phyloP scores from a whole-genome alignment of 106 monocot genomes.

The Acorus calamus region DNA sequence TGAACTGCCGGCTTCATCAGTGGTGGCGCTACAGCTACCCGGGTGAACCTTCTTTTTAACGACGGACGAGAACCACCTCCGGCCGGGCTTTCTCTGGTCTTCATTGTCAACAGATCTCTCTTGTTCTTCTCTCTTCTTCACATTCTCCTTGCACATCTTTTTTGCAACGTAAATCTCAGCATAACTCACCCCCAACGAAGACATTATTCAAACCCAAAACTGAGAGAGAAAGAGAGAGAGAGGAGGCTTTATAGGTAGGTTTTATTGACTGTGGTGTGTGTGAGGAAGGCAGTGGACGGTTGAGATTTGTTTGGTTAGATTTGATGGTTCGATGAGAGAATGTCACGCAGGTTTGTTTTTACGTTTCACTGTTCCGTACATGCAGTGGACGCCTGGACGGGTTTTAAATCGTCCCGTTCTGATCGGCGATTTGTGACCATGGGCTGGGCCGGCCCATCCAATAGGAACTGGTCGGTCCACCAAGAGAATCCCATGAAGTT shows the following conservation, averaged over 20 bases:
- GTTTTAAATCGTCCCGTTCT: too few relatives aligned
- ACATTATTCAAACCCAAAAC: background rate
- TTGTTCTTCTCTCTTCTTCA: constrained; percentile 6
- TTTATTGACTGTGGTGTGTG: background rate
- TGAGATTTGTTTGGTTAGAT: background rate
- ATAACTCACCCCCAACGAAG: constrained; percentile 4
- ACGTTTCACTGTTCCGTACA: too few relatives aligned
- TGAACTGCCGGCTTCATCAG: background rate
- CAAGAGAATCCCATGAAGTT: too few relatives aligned
- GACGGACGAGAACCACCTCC: too few relatives aligned
- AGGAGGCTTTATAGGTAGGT: background rate
- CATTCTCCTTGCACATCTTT: background rate
- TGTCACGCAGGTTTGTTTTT: too few relatives aligned
- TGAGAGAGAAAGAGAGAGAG: background rate
- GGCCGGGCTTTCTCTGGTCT: too few relatives aligned
- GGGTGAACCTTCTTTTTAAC: background rate
- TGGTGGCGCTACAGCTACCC: background rate
- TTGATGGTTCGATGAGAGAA: background rate
- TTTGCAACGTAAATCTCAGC: constrained; percentile 3
- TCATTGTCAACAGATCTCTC: background rate
- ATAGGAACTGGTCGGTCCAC: too few relatives aligned
- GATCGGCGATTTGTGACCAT: too few relatives aligned
- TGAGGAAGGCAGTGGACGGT: background rate
- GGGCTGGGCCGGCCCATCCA: too few relatives aligned
- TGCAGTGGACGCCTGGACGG: too few relatives aligned